Base-by-base conservation (phyloP, 805 yeast species). In the Yarrowia hollandica region DNA sequence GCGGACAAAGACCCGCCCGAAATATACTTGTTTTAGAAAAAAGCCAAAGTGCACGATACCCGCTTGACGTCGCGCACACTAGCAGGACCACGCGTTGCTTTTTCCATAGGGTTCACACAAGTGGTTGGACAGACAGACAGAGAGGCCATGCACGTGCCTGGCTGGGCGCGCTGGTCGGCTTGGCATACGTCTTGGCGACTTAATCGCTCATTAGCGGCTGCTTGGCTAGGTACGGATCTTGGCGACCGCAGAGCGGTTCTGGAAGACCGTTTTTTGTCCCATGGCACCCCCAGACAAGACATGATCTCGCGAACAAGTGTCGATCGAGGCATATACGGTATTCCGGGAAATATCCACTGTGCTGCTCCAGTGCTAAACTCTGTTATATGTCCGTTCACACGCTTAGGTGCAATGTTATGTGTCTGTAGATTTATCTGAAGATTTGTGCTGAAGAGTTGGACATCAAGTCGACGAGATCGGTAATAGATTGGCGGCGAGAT, bases 261-360 rank as follows among this genome's bases (percentile, higher is more conserved):
- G n/a, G n/a, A n/a, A n/a, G n/a, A n/a, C n/a, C n/a, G n/a, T n/a
- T n/a, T n/a, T n/a, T n/a, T n/a, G n/a, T n/a, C n/a, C n/a, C n/a
- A n/a, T n/a, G n/a, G n/a, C n/a, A n/a, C n/a, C n/a, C n/a, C n/a
- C n/a, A n/a, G n/a, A n/a, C n/a, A n/a, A n/a, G 28, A 38, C 28
- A 22, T 23, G 31, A 15, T 39, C 46, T 38, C 46, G 30, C 46
- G 46, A 22, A 23, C 46, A n/a, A n/a, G n/a, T 15, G 48, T 25
- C 48, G 48, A 41, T 41, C 48, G 33, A 25, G 48, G 48, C 48
- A 41, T 41, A 41, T 41, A 41, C 48, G 33, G 33, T 26, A 41
- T 41, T 25, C 33, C 48, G 33, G 31, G 33, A 25, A 41, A 26
- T 41, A 26, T 41, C 48, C 48, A 41, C 48, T 25, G 46, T 41